phyloP scores from a whole-genome alignment of 176 grass and related monocot species.

The Areca catechu region DNA sequence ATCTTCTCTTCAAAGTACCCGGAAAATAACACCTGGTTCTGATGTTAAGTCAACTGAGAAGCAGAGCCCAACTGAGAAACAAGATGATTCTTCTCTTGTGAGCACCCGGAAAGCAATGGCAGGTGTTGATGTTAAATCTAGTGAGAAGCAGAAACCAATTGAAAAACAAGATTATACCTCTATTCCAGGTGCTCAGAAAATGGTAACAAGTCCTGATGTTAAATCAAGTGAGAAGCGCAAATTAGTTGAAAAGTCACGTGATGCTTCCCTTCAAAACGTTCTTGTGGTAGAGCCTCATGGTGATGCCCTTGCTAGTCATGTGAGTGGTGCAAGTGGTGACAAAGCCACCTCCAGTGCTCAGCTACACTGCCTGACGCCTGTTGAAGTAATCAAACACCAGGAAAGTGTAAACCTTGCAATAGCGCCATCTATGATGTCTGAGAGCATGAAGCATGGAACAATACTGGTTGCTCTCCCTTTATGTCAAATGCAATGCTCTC shows the following conservation, averaged over 20 bases:
- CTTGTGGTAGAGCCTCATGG: background rate
- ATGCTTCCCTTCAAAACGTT: slow-evolving; percentile 14
- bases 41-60: background rate
- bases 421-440: slow-evolving; percentile 11
- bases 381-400: slow-evolving; percentile 25
- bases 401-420: slow-evolving; percentile 24
- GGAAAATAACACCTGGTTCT: background rate
- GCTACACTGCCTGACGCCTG: background rate
- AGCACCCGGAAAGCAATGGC: slow-evolving; percentile 41
- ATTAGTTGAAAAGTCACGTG: slow-evolving; percentile 19
- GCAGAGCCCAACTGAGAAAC: background rate
- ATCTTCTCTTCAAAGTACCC: background rate
- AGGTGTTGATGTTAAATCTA: slow-evolving; percentile 13
- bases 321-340: background rate
- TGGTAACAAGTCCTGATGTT: slow-evolving; percentile 29
- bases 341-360: background rate
- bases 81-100: slow-evolving; percentile 11
- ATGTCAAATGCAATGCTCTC: slow-evolving; percentile 25
- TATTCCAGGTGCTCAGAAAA: slow-evolving; percentile 31
- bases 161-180: slow-evolving; percentile 28
- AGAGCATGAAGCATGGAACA: slow-evolving; percentile 3
- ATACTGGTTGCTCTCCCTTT: slow-evolving; percentile 21
- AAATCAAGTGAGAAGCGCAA: slow-evolving; percentile 25
- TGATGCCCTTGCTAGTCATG: background rate
- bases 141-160: slow-evolving; percentile 23